Percentiles rank a stretch among this genome's conserved stretches.
These are phyloP conservation scores for Arthrinium puccinioides DNA, from an alignment of 2,329 filamentous ascomycete species.

Conservation along the genomic window DNA sequence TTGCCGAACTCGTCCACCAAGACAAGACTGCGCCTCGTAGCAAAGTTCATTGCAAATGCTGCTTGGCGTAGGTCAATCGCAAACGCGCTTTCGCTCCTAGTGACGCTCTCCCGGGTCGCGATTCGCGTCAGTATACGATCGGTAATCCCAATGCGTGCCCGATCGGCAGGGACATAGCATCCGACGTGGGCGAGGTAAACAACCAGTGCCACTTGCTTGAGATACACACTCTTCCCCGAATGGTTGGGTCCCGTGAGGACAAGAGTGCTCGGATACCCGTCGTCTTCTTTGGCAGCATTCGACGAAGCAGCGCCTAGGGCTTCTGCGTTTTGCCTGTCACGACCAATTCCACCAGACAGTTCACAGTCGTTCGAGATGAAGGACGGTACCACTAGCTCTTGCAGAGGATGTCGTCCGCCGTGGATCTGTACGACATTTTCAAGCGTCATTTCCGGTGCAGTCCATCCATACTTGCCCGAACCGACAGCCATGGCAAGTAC, in stretches of 20 bases:
- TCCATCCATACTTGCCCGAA: conserved; percentile 67
- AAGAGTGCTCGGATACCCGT: conserved; percentile 54
- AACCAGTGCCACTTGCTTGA: conserved; percentile 88
- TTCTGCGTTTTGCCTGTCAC: conserved; percentile 11
- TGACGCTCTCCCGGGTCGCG: conserved; percentile 60
- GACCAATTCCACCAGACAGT: conserved; percentile 53
- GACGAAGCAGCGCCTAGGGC: conserved; percentile 2
- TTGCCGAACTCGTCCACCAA: conserved; percentile 90
- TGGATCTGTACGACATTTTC: conserved; percentile 67
- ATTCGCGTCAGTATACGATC: conserved; percentile 90
- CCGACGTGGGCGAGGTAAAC: conserved; percentile 90
- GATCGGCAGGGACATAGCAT: conserved; percentile 78
- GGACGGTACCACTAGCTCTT: conserved; percentile 72
- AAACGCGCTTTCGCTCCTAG: conserved; percentile 54
- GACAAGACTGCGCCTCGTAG: conserved; percentile 70
- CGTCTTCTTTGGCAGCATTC: conserved; percentile 7
- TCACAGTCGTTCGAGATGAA: conserved; percentile 79
- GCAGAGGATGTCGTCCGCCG: conserved; percentile 77
- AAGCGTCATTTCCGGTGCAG: conserved; percentile 59
- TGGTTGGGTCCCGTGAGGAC: conserved; percentile 91
- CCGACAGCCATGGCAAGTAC: conserved; percentile 73
- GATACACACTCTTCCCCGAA: conserved; percentile 91
- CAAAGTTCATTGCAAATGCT: conserved; percentile 65
- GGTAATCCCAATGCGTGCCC: conserved; percentile 74
- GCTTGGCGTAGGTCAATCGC: conserved; percentile 82